Evolutionary conservation across 2,329 filamentous ascomycete genomes (phyloP).

Genomic region (Fusarium sp.): DNA sequence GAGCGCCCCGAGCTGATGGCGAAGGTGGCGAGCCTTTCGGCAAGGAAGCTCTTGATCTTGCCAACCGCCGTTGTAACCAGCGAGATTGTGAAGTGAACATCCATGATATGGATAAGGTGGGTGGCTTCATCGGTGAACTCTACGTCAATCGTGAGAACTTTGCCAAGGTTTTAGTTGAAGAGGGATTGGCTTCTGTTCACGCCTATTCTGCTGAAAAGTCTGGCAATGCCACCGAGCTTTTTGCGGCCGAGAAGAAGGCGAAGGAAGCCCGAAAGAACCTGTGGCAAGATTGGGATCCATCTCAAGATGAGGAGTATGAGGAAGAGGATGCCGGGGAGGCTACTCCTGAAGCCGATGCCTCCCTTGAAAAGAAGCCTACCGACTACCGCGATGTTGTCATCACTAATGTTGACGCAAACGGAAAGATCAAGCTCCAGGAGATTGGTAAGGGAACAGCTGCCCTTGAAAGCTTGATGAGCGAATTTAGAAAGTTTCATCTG

Average conservation of each 20-base stretch:
- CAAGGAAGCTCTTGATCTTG: constrained; percentile 92
- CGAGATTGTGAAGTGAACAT: constrained; percentile 97
- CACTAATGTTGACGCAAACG: constrained; percentile 86
- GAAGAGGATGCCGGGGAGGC: constrained; percentile 64
- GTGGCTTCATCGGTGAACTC: constrained; percentile 94
- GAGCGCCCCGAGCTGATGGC: constrained; percentile 80
- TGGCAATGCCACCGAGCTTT: constrained; percentile 86
- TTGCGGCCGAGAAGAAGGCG: constrained; percentile 86
- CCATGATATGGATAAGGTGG: constrained; percentile 93
- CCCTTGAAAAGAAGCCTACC: constrained; percentile 71
- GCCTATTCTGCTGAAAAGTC: constrained; percentile 96
- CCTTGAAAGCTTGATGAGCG: constrained; percentile 86
- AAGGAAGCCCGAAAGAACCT: constrained; percentile 89
- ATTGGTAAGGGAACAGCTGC: constrained; percentile 87
- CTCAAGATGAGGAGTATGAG: constrained; percentile 76
- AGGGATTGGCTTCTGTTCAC: constrained; percentile 92
- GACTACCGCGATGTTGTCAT: constrained; percentile 96
- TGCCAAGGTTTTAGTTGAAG: constrained; percentile 90
- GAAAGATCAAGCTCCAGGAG: constrained; percentile 89
- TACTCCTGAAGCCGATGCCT: constrained; percentile 61
- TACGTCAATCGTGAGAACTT: constrained; percentile 97
- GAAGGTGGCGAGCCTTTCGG: constrained; percentile 92
- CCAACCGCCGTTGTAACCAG: constrained; percentile 88
- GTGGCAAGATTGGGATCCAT: constrained; percentile 96
- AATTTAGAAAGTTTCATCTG: constrained; percentile 91